Base-by-base conservation (phyloP, 768 basidiomycete genomes). In the Pulveroboletus sp. region DNA sequence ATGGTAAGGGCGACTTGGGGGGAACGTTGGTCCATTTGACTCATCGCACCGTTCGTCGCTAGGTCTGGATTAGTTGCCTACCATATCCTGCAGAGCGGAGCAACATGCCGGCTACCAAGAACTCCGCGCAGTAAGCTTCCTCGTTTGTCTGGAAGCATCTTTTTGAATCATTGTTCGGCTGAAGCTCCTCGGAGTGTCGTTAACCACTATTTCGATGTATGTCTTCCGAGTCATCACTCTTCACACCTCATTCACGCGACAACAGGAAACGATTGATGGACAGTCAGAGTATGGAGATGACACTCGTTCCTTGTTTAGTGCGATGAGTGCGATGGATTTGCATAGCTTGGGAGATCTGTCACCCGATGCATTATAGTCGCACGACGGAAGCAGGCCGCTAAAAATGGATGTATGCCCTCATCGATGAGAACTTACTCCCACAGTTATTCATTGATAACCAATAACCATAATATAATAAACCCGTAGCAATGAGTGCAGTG, bases 151-250 rank as follows among this genome's bases (percentile, higher is more conserved):
- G n/a, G n/a, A n/a, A n/a, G n/a, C n/a, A n/a, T n/a, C n/a, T n/a
- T n/a, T n/a, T n/a, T n/a, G n/a, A n/a, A n/a, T 47, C 53, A 55
- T 29, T 12, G 24, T 55, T 41, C 40, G 39, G 10, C 35, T 49
- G 47, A 61, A 93, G 92, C 93, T 13, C 93, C 93, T 46, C 78
- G 93, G 56, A 86, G 86, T 57, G 75, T 93, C 40, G 86, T 90
- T 17, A 75, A 85, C 57, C 93, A 95, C 64, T 99, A 94, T 74
- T 98, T 99, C 68, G 93, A 95, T 69, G 95, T 90, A 50, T 55
- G 85, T 73, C 8, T 36, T 24, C 17, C 24, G 11, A 39, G 6
- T 11, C 13, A 16, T 43, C 10, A 41, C 22, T 45, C 24, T 8
- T 19, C 16, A 6, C 16, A 3, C 5, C 27, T 43, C 26, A 38